Conservation (phyloP, 345 rosid genomes). For the Lumnitzera racemosa region DNA sequence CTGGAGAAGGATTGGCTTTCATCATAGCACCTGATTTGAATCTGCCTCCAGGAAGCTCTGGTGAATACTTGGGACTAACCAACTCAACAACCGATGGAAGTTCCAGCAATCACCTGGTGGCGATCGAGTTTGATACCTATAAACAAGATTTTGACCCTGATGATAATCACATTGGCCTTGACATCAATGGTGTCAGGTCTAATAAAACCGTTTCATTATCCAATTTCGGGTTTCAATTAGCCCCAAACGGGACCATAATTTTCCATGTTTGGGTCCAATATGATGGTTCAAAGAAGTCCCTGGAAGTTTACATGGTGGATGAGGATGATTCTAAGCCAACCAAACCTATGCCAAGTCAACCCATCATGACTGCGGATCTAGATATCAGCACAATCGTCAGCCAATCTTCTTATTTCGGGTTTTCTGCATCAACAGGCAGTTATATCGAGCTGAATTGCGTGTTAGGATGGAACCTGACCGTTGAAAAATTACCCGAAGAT, state of each 20-base stretch:
- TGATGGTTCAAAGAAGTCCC: constrained; percentile 23
- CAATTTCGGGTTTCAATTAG: constrained; percentile 21
- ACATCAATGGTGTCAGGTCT: constrained; percentile 37
- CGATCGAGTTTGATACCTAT: constrained; percentile 50
- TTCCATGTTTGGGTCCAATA: constrained; percentile 43
- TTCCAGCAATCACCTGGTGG: constrained; percentile 23
- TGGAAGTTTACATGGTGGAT: constrained; percentile 37
- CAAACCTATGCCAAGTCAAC: constrained; percentile 16
- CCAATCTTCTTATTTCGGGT: constrained; percentile 40
- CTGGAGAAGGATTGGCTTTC: constrained; percentile 35
- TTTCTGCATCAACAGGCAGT: constrained; percentile 47
- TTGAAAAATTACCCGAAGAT: constrained; percentile 22
- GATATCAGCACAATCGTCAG: constrained; percentile 28
- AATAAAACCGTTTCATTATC: constrained; percentile 22
- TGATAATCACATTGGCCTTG: constrained; percentile 50
- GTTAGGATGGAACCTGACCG: constrained; percentile 45
- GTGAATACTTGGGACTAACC: constrained; percentile 32
- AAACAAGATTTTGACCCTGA: constrained; percentile 52
- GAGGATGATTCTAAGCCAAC: not conserved
- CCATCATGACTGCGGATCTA: constrained; percentile 22
- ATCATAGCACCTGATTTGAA: constrained; percentile 24
- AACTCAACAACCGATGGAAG: constrained; percentile 25
- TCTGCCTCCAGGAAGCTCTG: constrained; percentile 16
- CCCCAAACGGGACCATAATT: constrained; percentile 18
- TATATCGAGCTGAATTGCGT: constrained; percentile 39